A percentile compares a stretch with the other conserved stretches of the same genome.
These are phyloP conservation scores for Pythium volutum DNA, from an alignment of 352 stramenopile genomes.

Conservation along the genomic window DNA sequence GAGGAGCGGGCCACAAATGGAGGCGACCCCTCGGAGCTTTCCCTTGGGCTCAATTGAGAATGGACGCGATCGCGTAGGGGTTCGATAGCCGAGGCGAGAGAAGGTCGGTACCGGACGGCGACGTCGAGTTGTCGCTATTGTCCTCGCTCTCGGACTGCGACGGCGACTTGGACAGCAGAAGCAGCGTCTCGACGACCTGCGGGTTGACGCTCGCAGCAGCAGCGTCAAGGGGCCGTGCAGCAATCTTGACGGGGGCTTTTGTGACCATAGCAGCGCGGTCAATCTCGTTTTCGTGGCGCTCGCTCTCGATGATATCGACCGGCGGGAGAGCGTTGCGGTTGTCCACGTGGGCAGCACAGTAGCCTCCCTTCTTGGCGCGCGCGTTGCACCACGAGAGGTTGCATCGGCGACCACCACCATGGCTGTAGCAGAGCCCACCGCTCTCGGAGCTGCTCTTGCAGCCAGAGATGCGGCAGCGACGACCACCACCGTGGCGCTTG, in stretches of 20 bases:
- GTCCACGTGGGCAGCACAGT: conserved; percentile 52
- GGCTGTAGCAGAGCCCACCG: conserved; percentile 72
- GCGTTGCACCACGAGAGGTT: conserved; percentile 66
- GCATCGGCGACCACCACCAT: conserved; percentile 66
- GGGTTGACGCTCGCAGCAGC: conserved; percentile 25
- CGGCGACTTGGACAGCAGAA: conserved; percentile 51
- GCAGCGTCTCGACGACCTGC: conserved; percentile 59
- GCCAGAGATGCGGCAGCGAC: conserved; percentile 56
- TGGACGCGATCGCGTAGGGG: conserved; percentile 25
- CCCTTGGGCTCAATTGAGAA: conserved; percentile 21
- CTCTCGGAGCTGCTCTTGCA: conserved; percentile 77
- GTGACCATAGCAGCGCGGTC: neutral
- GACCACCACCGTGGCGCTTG: conserved; percentile 74
- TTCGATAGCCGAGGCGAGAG: conserved; percentile 24
- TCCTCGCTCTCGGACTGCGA: conserved; percentile 20
- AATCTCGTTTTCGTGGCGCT: conserved; percentile 10
- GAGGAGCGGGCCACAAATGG: neutral
- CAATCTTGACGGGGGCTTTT: conserved; percentile 11
- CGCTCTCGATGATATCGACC: conserved; percentile 16
- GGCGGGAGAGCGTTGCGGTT: conserved; percentile 25
- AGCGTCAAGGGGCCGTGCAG: conserved; percentile 6
- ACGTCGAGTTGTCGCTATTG: conserved; percentile 10
- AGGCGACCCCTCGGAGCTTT: neutral
- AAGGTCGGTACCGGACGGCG: conserved; percentile 1
- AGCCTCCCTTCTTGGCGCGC: conserved; percentile 70